These are phyloP conservation scores for Coniochaeta hoffmannii DNA, from an alignment of 2,329 filamentous ascomycete genomes.

Conservation along the genomic window DNA sequence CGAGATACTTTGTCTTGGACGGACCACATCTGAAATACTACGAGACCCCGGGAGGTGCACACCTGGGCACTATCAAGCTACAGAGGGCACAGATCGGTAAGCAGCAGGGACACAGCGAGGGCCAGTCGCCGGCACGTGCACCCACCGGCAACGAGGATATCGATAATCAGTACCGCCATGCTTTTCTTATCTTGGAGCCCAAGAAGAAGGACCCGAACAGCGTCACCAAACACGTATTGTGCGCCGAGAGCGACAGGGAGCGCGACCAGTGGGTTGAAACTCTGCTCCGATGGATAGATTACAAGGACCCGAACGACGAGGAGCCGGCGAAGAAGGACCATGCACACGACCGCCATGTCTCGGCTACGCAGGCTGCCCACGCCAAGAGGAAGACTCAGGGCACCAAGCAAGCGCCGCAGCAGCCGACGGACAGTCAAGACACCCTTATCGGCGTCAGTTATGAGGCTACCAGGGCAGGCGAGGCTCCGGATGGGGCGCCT, in stretches of 20 bases:
- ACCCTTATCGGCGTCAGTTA: conserved; percentile 51
- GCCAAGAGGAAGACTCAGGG: conserved; percentile 35
- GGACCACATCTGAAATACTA: conserved; percentile 74
- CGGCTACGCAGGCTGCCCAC: conserved; percentile 24
- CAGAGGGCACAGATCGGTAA: conserved; percentile 89
- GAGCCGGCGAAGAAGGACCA: conserved; percentile 26
- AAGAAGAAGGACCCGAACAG: conserved; percentile 92
- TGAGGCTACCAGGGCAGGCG: conserved; percentile 45
- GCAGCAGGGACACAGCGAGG: conserved; percentile 62
- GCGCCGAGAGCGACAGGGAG: conserved; percentile 89
- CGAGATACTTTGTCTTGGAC: conserved; percentile 56
- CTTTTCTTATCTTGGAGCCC: conserved; percentile 88
- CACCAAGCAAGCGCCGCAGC: conserved; percentile 18
- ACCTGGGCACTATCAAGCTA: conserved; percentile 90
- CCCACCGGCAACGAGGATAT: conserved; percentile 56
- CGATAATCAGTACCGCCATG: conserved; percentile 94
- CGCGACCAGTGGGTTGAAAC: conserved; percentile 91
- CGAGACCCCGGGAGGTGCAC: conserved; percentile 81
- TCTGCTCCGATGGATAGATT: conserved; percentile 82
- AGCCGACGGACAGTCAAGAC: conserved; percentile 28
- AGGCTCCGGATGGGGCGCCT: conserved; percentile 37
- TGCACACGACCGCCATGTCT: conserved; percentile 31
- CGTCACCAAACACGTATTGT: conserved; percentile 86
- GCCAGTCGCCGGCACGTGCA: conserved; percentile 48
- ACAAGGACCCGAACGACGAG: conserved; percentile 53